A percentile compares a stretch with the other conserved stretches of the same genome.
phyloP scores from a whole-genome alignment of 192 early-diverging fungal species.

The Glomus cerebriforme region DNA sequence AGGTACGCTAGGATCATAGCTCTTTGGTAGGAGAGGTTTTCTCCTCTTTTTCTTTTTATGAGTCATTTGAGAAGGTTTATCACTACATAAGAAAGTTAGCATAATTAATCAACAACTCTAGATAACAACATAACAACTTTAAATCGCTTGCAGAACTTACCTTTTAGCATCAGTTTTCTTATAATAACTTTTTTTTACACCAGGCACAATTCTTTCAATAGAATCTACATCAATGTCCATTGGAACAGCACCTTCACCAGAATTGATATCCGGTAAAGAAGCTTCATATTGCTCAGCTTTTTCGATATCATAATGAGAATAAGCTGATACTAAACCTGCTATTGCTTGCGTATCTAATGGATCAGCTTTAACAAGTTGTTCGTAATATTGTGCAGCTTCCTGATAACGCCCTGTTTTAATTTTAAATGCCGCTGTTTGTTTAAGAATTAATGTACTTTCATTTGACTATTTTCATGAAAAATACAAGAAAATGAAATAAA shows the following conservation, averaged over 20 bases:
- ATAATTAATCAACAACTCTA: background rate
- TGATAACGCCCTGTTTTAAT: conserved; percentile 54
- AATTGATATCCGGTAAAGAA: conserved; percentile 49
- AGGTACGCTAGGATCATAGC: conserved; percentile 46
- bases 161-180: conserved; percentile 43
- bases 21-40: conserved; percentile 58
- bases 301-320: conserved; percentile 59
- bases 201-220: conserved; percentile 58
- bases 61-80: conserved; percentile 33
- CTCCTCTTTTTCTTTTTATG: conserved; percentile 57
- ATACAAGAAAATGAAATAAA: background rate
- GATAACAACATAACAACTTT: background rate
- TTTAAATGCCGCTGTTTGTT: conserved; percentile 71
- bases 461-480: background rate
- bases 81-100: conserved; percentile 12
- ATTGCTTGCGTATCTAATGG: conserved; percentile 63
- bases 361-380: conserved; percentile 67
- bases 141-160: conserved; percentile 1
- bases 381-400: conserved; percentile 71
- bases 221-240: conserved; percentile 52
- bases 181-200: conserved; percentile 57
- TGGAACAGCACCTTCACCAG: conserved; percentile 16
- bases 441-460: conserved; percentile 47
- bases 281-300: conserved; percentile 67
- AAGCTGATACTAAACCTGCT: conserved; percentile 68